Evolutionary conservation across 1,284 basidiomycete genomes (phyloP).

Genomic region (Volvariella surrecta): DNA sequence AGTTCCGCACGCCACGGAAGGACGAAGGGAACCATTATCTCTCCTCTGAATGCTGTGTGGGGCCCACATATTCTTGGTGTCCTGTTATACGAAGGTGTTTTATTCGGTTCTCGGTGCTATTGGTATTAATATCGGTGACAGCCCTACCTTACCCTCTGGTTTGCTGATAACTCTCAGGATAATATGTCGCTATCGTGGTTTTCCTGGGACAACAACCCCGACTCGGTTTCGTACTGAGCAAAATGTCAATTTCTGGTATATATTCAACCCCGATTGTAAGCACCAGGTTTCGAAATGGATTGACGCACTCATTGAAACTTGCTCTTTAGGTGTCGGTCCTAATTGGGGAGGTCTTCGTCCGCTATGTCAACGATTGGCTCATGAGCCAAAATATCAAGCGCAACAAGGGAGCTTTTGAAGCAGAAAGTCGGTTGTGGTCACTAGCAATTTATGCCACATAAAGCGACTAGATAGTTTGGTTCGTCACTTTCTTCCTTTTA

Average conservation of each 20-base stretch:
- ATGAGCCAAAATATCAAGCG: constrained; percentile 39
- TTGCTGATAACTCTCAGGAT: constrained; percentile 32
- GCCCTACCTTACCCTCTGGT: background rate
- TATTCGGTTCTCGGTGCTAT: constrained; percentile 60
- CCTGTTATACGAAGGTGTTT: constrained; percentile 47
- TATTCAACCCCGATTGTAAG: constrained; percentile 61
- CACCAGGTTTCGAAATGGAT: background rate
- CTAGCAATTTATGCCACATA: constrained; percentile 30
- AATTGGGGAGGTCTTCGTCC: constrained; percentile 54
- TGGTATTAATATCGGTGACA: constrained; percentile 62
- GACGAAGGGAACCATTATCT: constrained; percentile 32
- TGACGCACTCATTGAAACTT: background rate
- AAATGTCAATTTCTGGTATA: constrained; percentile 41
- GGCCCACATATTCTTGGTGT: constrained; percentile 52
- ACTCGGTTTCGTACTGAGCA: constrained; percentile 48
- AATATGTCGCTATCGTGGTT: constrained; percentile 64
- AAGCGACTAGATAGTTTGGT: constrained; percentile 57
- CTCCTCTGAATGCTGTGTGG: constrained; percentile 51
- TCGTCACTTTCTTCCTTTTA: constrained; percentile 9
- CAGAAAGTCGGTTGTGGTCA: constrained; percentile 58
- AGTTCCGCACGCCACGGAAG: constrained; percentile 51
- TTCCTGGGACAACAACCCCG: constrained; percentile 54
- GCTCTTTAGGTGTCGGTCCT: constrained; percentile 45
- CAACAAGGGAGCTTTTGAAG: constrained; percentile 56
- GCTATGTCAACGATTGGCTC: constrained; percentile 55